phyloP scores from a whole-genome alignment of 179 eudicot genomes.

The Patellifolia procumbens region DNA sequence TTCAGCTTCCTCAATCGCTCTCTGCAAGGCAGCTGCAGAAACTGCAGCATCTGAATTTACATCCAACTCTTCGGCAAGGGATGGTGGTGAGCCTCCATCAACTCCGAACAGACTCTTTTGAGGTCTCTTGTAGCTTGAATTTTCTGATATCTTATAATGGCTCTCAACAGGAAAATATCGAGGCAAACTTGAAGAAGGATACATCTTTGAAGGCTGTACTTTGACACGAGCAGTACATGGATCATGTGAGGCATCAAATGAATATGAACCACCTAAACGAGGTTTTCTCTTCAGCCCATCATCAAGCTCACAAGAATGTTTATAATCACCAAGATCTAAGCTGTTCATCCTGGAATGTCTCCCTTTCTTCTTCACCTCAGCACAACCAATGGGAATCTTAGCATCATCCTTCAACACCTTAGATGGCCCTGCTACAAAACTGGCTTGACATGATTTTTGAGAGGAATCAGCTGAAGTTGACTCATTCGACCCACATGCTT shows the following conservation, averaged over 20 bases:
- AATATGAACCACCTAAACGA: slow-evolving; percentile 36
- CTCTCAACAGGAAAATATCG: slow-evolving; percentile 36
- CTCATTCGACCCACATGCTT: slow-evolving; percentile 22
- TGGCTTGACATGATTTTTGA: slow-evolving; percentile 18
- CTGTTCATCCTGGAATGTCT: slow-evolving; percentile 37
- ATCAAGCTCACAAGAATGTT: slow-evolving; percentile 29
- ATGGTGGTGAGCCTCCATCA: slow-evolving; percentile 45
- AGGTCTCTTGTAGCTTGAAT: slow-evolving; percentile 37
- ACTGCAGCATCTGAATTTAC: slow-evolving; percentile 77
- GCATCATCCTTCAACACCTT: slow-evolving; percentile 16
- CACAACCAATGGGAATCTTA: slow-evolving; percentile 31
- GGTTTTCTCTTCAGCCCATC: slow-evolving; percentile 36
- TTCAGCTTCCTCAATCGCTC: slow-evolving; percentile 85
- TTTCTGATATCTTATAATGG: slow-evolving; percentile 37
- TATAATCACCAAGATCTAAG: slow-evolving; percentile 35
- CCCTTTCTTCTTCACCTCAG: slow-evolving; percentile 35
- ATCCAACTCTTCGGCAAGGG: slow-evolving; percentile 68
- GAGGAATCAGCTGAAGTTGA: slow-evolving; percentile 25
- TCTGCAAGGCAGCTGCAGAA: slow-evolving; percentile 76
- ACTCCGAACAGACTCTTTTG: slow-evolving; percentile 34
- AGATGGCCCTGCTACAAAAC: slow-evolving; percentile 16
- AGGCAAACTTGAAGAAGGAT: slow-evolving; percentile 50
- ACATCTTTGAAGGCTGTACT: slow-evolving; percentile 42
- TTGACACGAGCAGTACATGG: slow-evolving; percentile 37
- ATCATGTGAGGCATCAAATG: slow-evolving; percentile 45